Conservation (phyloP, 2,329 filamentous ascomycete genomes). For the Coniella lustricola region DNA sequence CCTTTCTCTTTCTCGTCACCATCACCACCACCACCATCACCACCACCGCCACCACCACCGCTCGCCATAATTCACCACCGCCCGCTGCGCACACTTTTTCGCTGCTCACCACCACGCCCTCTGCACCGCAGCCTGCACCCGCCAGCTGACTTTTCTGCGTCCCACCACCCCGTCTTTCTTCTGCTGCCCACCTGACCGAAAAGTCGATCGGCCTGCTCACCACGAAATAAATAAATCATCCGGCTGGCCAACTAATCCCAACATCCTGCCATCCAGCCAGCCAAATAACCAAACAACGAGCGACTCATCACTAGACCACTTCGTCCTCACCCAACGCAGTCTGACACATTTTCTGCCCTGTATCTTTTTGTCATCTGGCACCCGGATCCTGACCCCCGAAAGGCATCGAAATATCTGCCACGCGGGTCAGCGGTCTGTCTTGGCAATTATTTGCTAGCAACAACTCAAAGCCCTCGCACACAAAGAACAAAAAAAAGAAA, state of each 20-base stretch:
- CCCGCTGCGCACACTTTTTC: constrained; percentile 5
- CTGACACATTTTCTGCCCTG: neutral
- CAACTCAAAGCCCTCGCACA: neutral
- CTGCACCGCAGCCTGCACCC: neutral
- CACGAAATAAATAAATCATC: constrained; percentile 3
- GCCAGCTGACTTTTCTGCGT: constrained; percentile 5
- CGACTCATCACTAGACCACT: too few species aligned
- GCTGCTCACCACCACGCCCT: neutral
- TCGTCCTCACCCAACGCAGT: too few species aligned
- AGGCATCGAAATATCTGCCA: neutral
- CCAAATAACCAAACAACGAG: too few species aligned
- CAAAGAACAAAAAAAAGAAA: too few species aligned
- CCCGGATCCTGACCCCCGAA: too few species aligned
- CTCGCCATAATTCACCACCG: constrained; percentile 5
- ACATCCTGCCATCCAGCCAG: too few species aligned
- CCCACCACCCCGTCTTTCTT: neutral
- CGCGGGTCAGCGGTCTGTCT: neutral
- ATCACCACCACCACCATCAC: constrained; percentile 20
- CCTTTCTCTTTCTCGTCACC: constrained; percentile 14
- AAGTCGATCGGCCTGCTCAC: constrained; percentile 6
- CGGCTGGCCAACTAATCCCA: constrained; percentile 4
- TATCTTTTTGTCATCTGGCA: neutral
- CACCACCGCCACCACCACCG: constrained; percentile 15
- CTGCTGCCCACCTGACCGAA: neutral
- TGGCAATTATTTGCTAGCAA: too few species aligned